Conservation (phyloP, 768 basidiomycete species). For the Russula abietina region DNA sequence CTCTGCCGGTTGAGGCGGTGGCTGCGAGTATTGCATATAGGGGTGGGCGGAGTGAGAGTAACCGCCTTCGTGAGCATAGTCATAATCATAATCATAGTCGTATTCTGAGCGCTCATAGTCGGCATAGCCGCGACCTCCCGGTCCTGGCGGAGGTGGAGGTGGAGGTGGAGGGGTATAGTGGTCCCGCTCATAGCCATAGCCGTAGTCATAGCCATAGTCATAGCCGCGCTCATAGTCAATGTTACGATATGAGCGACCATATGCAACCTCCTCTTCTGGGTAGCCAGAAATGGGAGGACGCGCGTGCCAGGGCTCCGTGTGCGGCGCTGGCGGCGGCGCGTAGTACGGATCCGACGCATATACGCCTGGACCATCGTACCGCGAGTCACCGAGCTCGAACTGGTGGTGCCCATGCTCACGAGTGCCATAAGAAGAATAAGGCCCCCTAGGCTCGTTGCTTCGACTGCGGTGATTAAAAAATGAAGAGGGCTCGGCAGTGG, state of each 20-base stretch:
- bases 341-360: constrained; percentile 17
- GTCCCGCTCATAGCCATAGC: constrained; percentile 4
- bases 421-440: not conserved
- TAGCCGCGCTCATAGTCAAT: not conserved
- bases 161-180: not conserved
- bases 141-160: not conserved
- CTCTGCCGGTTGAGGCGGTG: not conserved
- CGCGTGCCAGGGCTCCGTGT: constrained; percentile 15
- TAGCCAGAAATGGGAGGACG: not conserved
- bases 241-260: not conserved
- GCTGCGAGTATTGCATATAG: not conserved
- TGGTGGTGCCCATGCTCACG: constrained; percentile 15
- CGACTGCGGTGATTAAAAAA: not conserved
- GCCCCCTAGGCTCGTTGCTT: not conserved
- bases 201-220: constrained; percentile 5
- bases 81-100: not conserved
- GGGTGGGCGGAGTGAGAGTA: not conserved
- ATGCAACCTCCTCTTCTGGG: not conserved
- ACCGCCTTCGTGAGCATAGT: not conserved
- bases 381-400: constrained; percentile 18
- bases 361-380: constrained; percentile 9
- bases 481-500: not conserved
- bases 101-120: constrained; percentile 9
- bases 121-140: not conserved
- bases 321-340: constrained; percentile 14